phyloP scores from a whole-genome alignment of 73 alveolate species.

The Tetrahymena malaccensis region DNA sequence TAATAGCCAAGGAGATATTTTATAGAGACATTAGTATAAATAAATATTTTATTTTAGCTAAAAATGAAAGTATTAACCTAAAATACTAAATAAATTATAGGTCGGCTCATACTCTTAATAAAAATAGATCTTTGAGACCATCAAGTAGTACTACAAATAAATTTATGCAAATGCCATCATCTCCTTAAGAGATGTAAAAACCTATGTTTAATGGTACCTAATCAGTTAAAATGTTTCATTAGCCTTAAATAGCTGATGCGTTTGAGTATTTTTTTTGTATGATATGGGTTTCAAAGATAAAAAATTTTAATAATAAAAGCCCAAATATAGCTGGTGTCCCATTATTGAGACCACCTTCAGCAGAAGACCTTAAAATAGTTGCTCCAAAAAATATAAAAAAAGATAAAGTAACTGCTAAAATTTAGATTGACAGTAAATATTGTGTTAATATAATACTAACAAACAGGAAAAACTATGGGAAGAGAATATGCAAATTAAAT shows the following conservation, averaged over 20 bases:
- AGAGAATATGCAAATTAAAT: neutral
- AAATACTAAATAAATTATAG: neutral
- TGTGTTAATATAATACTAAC: neutral
- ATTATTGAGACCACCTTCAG: neutral
- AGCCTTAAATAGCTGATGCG: neutral
- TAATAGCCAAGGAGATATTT: neutral
- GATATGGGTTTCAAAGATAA: neutral
- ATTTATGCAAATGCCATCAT: neutral
- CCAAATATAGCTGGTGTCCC: neutral
- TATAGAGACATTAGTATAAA: neutral
- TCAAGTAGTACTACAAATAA: neutral
- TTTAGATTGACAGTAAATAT: neutral
- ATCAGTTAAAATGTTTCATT: neutral
- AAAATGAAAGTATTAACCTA: neutral
- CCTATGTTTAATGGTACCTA: neutral
- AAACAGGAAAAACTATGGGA: neutral
- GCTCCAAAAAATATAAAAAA: neutral
- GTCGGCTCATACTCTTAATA: neutral
- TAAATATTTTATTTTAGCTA: neutral
- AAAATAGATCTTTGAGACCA: neutral
- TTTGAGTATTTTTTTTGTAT: neutral
- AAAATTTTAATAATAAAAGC: neutral
- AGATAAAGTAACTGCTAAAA: neutral
- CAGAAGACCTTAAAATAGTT: neutral
- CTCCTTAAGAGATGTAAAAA: neutral